Percentiles rank a stretch among this genome's conserved stretches.
Conservation (phyloP, 2,329 filamentous ascomycete species). For the Calonectria leucothoes region DNA sequence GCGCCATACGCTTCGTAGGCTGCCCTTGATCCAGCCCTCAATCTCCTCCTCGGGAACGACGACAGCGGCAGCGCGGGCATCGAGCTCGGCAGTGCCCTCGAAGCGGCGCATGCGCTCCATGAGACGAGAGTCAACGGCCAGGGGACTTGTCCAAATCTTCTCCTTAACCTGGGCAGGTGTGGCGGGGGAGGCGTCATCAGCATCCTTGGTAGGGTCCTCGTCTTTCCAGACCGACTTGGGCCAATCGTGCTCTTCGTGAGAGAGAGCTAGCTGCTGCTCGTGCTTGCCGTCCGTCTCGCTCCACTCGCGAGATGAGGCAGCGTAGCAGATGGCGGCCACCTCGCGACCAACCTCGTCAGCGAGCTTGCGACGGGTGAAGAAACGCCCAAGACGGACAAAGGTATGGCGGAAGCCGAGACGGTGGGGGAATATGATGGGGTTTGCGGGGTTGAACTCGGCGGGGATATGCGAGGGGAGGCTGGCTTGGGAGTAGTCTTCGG, state of each 20-base stretch:
- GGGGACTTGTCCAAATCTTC: conserved; percentile 79
- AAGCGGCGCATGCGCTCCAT: conserved; percentile 84
- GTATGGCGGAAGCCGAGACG: conserved; percentile 94
- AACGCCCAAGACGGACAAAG: conserved; percentile 85
- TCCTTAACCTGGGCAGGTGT: conserved; percentile 64
- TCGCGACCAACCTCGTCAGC: conserved; percentile 90
- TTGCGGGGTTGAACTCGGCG: conserved; percentile 76
- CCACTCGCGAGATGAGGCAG: conserved; percentile 65
- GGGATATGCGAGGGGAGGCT: conserved; percentile 75
- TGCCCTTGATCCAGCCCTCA: conserved; percentile 75
- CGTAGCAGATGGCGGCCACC: conserved; percentile 86
- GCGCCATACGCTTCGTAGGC: conserved; percentile 63
- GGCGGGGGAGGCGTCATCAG: conserved; percentile 52
- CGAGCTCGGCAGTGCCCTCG: conserved; percentile 75
- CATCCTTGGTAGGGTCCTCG: conserved; percentile 53
- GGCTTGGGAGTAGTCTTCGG: conserved; percentile 77
- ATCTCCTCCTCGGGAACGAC: conserved; percentile 75
- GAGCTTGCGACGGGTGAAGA: conserved; percentile 85
- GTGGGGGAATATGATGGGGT: conserved; percentile 84
- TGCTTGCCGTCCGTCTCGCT: conserved; percentile 52
- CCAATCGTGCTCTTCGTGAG: conserved; percentile 83
- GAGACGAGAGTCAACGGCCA: conserved; percentile 83
- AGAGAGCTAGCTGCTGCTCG: conserved; percentile 67
- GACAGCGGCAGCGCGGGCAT: conserved; percentile 72
- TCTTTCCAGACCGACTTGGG: conserved; percentile 79